phyloP scores from a whole-genome alignment of 768 basidiomycete genomes.

The Omphalotus guepiniiformis region DNA sequence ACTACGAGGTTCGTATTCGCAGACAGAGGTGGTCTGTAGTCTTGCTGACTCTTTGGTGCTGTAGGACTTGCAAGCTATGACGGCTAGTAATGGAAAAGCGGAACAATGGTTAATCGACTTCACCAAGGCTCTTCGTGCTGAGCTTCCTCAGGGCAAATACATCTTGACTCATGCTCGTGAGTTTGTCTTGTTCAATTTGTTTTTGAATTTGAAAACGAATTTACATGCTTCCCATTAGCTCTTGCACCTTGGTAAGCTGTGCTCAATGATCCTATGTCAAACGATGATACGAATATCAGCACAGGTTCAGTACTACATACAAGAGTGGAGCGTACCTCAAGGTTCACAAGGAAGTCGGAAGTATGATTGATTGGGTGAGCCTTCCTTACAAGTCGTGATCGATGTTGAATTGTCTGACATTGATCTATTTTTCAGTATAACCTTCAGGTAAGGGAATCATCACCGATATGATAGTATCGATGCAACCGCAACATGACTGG shows the following conservation, averaged over 20 bases:
- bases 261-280: background rate
- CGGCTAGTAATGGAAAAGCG: background rate
- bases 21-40: background rate
- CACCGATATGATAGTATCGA: slow-evolving; percentile 19
- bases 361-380: slow-evolving; percentile 38
- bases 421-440: background rate
- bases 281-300: background rate
- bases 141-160: slow-evolving; percentile 25
- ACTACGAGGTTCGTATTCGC: background rate
- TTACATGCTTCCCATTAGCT: slow-evolving; percentile 3
- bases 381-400: slow-evolving; percentile 26
- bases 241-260: slow-evolving; percentile 17
- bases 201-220: background rate
- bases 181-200: slow-evolving; percentile 4
- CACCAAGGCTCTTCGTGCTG: slow-evolving; percentile 24
- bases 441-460: slow-evolving; percentile 14
- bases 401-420: background rate
- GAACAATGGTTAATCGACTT: slow-evolving; percentile 27
- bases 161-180: slow-evolving; percentile 29
- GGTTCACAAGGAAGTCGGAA: slow-evolving; percentile 34
- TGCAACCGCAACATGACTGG: background rate
- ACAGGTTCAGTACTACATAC: background rate
- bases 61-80: background rate
- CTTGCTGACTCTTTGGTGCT: background rate
- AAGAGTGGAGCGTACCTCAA: slow-evolving; percentile 21